Base-by-base conservation (phyloP, 768 basidiomycete species). In the Amanita brunnescens region DNA sequence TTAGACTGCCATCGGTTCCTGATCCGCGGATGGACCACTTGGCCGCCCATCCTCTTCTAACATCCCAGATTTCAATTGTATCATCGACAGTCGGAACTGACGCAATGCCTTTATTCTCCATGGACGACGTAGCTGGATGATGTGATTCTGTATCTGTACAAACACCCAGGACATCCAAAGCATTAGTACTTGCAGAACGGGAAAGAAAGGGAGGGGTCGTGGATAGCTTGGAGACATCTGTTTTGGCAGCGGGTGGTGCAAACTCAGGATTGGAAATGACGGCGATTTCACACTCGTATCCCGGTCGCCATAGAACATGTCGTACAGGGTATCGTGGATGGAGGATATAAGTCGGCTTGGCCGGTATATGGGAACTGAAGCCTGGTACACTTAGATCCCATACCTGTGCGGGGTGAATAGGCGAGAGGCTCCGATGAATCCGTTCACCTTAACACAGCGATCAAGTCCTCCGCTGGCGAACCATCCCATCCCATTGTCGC, bases 61-160 rank as follows among this genome's bases (percentile, higher is more conserved):
- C 86, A 62, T 93, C 90, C 91, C 91, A 93, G 20, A 92, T 83
- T 58, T 91, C 89, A 26, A 90, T 73, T 0, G 80, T 69, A 59
- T 89, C 84, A 2, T 81, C 78, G 23, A 57, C 43, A 26, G 38
- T 43, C 14, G 54, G 35, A 13, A 35, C 41, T 4, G 57, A 21
- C 9, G 39, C 37, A 29, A 60, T 54, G 57, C 62, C 53, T 53
- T 70, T 51, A 14, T n/a, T 18, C 7, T 51, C 41, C 10, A 37
- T 18, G 9, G 40, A 35, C 14, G 47, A 12, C 23, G 20, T 3
- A 5, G 41, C 13, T 14, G 30, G 5, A 43, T 30, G 39, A 10
- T 43, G 41, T n/a, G 32, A 16, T 16, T 43, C 49, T 2, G 18
- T 3, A 6, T 44, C 42, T 35, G 35, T 8, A 10, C 18, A n/a